These are phyloP conservation scores for Byssochlamys sp. DNA, from an alignment of 2,329 filamentous ascomycete genomes.

Conservation along the genomic window DNA sequence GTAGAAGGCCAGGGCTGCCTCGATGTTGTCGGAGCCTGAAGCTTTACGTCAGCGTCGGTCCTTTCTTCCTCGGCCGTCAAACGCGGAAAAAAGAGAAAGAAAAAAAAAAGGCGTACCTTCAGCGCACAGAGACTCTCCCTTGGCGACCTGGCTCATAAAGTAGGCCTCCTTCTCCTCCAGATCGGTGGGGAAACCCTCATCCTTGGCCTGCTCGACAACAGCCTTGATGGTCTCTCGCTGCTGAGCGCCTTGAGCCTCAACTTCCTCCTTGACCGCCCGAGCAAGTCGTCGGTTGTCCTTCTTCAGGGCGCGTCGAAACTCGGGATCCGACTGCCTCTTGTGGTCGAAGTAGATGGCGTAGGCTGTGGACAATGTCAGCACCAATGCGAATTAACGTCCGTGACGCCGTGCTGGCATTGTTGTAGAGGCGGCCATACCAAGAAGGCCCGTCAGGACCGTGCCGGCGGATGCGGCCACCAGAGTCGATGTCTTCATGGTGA, in stretches of 20 bases:
- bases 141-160: conserved; percentile 91
- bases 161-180: conserved; percentile 89
- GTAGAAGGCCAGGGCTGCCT: conserved; percentile 92
- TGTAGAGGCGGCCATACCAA: conserved; percentile 33
- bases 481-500: conserved; percentile 47
- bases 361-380: conserved; percentile 29
- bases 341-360: conserved; percentile 61
- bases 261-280: conserved; percentile 39
- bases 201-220: conserved; percentile 70
- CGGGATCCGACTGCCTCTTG: conserved; percentile 53
- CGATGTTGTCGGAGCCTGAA: conserved; percentile 45
- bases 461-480: conserved; percentile 50
- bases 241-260: conserved; percentile 36
- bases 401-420: background rate
- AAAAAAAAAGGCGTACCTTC: conserved; percentile 55
- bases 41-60: conserved; percentile 8
- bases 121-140: conserved; percentile 71
- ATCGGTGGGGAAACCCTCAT: conserved; percentile 81
- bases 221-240: conserved; percentile 59
- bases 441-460: conserved; percentile 48
- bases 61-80: background rate
- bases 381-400: background rate
- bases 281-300: conserved; percentile 39
- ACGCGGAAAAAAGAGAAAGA: conserved; percentile 3
- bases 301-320: conserved; percentile 52